phyloP scores from a whole-genome alignment of 2,329 filamentous ascomycete genomes.

The Penicillium janthinellum region DNA sequence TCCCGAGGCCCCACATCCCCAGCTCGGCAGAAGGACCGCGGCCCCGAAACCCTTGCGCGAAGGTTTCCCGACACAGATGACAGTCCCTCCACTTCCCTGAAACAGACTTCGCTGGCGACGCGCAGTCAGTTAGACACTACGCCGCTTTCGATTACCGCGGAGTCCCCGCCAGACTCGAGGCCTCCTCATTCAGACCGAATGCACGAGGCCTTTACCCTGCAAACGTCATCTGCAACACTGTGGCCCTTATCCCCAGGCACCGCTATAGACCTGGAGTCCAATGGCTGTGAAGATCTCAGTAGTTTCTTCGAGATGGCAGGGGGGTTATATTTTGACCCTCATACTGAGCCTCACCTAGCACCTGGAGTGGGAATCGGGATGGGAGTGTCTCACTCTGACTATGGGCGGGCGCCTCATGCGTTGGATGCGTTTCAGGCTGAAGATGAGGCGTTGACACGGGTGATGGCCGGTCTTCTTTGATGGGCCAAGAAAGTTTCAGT shows the following conservation, averaged over 20 bases:
- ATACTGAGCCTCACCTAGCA: conserved; percentile 7
- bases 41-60: neutral
- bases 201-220: conserved; percentile 18
- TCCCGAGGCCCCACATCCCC: conserved; percentile 1
- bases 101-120: neutral
- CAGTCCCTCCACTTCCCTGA: neutral
- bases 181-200: conserved; percentile 10
- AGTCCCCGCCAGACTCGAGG: conserved; percentile 6
- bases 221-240: conserved; percentile 14
- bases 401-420: conserved; percentile 11
- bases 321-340: conserved; percentile 40
- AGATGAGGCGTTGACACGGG: conserved; percentile 38
- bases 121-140: conserved; percentile 1
- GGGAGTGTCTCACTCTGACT: conserved; percentile 9
- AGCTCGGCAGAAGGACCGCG: neutral
- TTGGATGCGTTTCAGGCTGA: conserved; percentile 37
- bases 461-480: conserved; percentile 38
- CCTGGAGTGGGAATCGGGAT: conserved; percentile 10
- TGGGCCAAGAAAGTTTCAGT: too few species aligned
- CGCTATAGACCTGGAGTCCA: conserved; percentile 16
- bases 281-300: conserved; percentile 55
- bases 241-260: conserved; percentile 25
- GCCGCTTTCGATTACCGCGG: neutral
- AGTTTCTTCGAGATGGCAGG: conserved; percentile 64
- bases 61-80: neutral